These are phyloP conservation scores for Juncus effusus DNA, from an alignment of 176 grass and related monocot species.

Conservation along the genomic window DNA sequence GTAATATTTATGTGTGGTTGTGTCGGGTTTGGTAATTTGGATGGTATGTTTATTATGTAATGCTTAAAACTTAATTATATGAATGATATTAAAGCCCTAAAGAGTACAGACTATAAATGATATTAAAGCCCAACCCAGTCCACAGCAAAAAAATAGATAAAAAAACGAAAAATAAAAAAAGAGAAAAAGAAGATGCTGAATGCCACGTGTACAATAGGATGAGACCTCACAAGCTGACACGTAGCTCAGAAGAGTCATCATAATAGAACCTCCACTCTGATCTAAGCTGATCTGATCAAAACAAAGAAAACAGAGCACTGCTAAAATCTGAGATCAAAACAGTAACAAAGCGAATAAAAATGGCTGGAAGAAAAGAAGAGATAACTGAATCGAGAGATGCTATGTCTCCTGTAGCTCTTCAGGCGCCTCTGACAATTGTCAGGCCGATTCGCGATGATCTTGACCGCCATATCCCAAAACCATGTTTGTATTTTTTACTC, in stretches of 20 bases:
- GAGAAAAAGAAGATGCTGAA: constrained; percentile 3
- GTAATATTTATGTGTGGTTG: too few species aligned
- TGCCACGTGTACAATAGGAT: not conserved
- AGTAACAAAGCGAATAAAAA: not conserved
- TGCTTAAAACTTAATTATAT: too few species aligned
- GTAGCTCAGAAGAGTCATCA: not conserved
- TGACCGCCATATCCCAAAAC: constrained; percentile 72
- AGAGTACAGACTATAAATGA: too few species aligned
- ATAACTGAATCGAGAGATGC: constrained; percentile 49
- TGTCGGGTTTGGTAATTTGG: too few species aligned
- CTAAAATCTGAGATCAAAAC: not conserved
- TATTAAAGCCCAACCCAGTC: too few species aligned
- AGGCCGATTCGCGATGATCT: constrained; percentile 71
- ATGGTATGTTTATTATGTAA: too few species aligned
- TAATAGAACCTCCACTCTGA: not conserved
- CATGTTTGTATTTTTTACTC: constrained; percentile 42
- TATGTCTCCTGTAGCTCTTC: constrained; percentile 54
- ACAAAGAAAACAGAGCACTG: too few species aligned
- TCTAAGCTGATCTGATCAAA: not conserved
- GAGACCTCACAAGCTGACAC: not conserved
- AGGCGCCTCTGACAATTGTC: constrained; percentile 66
- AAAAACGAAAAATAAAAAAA: not conserved
- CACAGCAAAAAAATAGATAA: too few species aligned
- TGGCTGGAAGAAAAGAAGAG: constrained; percentile 13
- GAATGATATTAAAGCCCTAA: too few species aligned